Base-by-base conservation (phyloP, 2,329 filamentous ascomycete species). In the Apiospora koreana region DNA sequence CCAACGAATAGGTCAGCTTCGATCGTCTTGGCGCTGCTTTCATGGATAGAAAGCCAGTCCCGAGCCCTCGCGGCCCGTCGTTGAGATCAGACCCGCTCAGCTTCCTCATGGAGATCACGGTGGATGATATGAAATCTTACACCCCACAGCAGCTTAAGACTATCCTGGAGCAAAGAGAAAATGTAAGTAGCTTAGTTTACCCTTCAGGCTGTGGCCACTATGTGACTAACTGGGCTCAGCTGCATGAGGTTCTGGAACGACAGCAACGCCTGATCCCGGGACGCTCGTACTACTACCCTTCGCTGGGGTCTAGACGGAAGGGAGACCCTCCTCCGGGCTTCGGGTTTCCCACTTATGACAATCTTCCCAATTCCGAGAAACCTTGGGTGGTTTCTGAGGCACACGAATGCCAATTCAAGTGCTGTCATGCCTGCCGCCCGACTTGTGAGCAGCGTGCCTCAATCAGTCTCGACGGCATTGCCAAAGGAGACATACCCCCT, bases 401-500 rank as follows among this genome's bases (percentile, higher is more conserved):
- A 0, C 74, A 81, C 0, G 85, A 88, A 75, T 90, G 88, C 71
- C 81, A 83, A 58, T 85, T 83, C 78, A 87, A 81, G 71, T 81
- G 84, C 54, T 91, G 88, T 71, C 82, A 83, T 3, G 71, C 70
- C 8, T 90, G 88, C 72, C 84, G 86, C 3, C 83, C 82, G 5
- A 78, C 77, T 0, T 82, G 79, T 35, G 76, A 79, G 28, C 81
- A 84, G 18, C 84, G 87, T 38, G 76, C 83, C 1, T 87, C 80
- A 71, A 77, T 89, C 28, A 86, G 85, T 73, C 78, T 90, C 23
- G 77, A 87, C 71, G 85, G 82, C 4, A 79, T 90, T 28, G 76
- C 80, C n/a, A 77, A 85, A 28, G 86, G 82, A 8, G 85, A 88
- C 65, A 79, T 89, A 3, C 83, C 83, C 0, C 81, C 86, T 6